A percentile compares a stretch with the other conserved stretches of the same genome.
phyloP scores from a whole-genome alignment of 1,284 basidiomycete species.

The Ceratobasidium theobromae region DNA sequence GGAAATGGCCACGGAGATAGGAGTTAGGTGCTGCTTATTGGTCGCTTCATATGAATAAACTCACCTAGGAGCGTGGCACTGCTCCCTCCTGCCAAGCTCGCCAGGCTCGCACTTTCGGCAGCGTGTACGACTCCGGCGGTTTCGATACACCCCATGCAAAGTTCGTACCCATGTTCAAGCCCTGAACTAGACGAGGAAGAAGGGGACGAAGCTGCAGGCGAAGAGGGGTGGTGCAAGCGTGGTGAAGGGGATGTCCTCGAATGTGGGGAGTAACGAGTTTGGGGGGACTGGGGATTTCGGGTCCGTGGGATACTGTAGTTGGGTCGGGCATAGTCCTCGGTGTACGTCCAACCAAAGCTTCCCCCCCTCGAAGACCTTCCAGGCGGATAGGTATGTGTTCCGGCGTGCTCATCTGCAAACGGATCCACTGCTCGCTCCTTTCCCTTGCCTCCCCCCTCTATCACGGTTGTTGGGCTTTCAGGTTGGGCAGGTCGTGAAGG shows the following conservation, averaged over 20 bases:
- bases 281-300: not conserved
- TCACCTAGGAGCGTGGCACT: conserved; percentile 20
- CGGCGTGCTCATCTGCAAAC: conserved; percentile 20
- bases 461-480: conserved; percentile 38
- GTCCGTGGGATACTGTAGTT: not conserved
- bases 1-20: no score
- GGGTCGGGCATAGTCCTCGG: conserved; percentile 8
- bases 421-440: conserved; percentile 39
- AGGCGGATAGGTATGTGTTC: conserved; percentile 24
- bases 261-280: conserved; percentile 30
- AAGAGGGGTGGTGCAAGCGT: conserved; percentile 15
- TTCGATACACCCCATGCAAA: conserved; percentile 78
- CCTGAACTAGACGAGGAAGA: conserved; percentile 45
- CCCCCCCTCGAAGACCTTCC: not conserved
- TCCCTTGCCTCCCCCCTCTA: conserved; percentile 45
- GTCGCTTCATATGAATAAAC: not conserved
- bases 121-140: conserved; percentile 75
- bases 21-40: not conserved
- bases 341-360: not conserved
- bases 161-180: conserved; percentile 65
- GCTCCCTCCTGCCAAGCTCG: conserved; percentile 1
- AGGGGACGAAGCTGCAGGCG: conserved; percentile 38
- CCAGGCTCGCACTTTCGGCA: conserved; percentile 47
- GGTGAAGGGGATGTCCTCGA: conserved; percentile 18
- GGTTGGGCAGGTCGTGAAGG: conserved; percentile 33